Conservation (phyloP, 2,329 filamentous ascomycete species). For the Nakataea oryzae region DNA sequence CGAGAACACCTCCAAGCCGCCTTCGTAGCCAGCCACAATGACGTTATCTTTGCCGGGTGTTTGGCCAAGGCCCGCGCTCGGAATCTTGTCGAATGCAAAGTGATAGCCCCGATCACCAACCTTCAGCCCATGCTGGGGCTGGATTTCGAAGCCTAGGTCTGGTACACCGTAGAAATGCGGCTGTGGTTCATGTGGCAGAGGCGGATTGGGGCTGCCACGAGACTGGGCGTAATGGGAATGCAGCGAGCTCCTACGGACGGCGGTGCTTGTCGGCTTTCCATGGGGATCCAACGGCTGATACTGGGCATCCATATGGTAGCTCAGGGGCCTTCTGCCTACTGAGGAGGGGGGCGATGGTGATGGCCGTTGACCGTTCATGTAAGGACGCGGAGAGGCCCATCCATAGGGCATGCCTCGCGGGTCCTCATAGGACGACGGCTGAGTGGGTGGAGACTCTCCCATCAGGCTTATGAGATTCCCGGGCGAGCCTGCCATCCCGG, state of each 20-base stretch:
- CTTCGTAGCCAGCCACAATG: slow-evolving; percentile 69
- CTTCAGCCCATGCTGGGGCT: slow-evolving; percentile 40
- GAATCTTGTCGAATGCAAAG: slow-evolving; percentile 70
- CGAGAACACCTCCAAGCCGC: slow-evolving; percentile 65
- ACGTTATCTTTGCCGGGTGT: slow-evolving; percentile 46
- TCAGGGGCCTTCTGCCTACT: slow-evolving; percentile 33
- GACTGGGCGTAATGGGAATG: slow-evolving; percentile 39
- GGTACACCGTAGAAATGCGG: slow-evolving; percentile 68
- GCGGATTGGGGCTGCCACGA: slow-evolving; percentile 42
- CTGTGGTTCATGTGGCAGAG: slow-evolving; percentile 65
- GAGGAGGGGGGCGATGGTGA: slow-evolving; percentile 31
- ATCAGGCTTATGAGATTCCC: slow-evolving; percentile 39
- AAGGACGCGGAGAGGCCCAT: slow-evolving; percentile 35
- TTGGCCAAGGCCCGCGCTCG: slow-evolving; percentile 25
- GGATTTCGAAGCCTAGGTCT: slow-evolving; percentile 54
- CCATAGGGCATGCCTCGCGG: slow-evolving; percentile 29
- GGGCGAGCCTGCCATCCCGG: slow-evolving; percentile 38
- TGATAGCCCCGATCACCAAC: slow-evolving; percentile 63
- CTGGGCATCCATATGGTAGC: slow-evolving; percentile 41
- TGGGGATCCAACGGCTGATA: slow-evolving; percentile 30
- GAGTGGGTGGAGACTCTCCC: slow-evolving; percentile 42
- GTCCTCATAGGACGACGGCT: slow-evolving; percentile 42
- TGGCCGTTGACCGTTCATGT: slow-evolving; percentile 31
- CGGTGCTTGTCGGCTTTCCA: slow-evolving; percentile 22
- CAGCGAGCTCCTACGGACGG: slow-evolving; percentile 34